Evolutionary conservation across 495 filamentous ascomycete species (phyloP).

Genomic region (Venustampulla echinocandica): DNA sequence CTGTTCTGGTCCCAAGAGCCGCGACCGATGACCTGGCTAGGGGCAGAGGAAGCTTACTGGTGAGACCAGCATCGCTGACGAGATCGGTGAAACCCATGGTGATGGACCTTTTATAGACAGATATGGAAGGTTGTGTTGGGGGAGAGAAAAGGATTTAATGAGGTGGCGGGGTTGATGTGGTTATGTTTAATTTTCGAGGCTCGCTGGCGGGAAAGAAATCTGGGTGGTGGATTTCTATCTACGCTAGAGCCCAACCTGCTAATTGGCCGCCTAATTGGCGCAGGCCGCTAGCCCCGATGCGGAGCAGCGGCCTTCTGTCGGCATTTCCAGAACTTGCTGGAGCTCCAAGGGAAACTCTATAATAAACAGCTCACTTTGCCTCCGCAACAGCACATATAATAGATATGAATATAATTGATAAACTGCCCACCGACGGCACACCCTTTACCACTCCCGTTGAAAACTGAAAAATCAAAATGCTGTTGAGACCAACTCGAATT

Average conservation of each 20-base stretch:
- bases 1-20: conserved; percentile 21
- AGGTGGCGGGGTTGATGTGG: conserved; percentile 10
- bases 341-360: background rate
- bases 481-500: conserved; percentile 12
- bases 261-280: background rate
- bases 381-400: background rate
- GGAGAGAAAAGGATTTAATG: conserved; percentile 4
- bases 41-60: conserved; percentile 48
- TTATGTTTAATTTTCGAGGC: background rate
- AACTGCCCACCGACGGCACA: background rate
- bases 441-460: conserved; percentile 4
- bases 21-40: conserved; percentile 9
- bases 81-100: conserved; percentile 95
- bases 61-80: conserved; percentile 74
- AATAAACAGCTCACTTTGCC: background rate
- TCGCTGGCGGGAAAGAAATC: background rate
- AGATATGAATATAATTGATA: conserved; percentile 1
- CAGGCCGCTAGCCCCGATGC: background rate
- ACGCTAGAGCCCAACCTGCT: background rate
- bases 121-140: conserved; percentile 1
- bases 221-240: background rate
- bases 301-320: background rate
- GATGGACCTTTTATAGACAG: conserved; percentile 3
- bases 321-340: background rate
- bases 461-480: conserved; percentile 10